Evolutionary conservation across 2,329 filamentous ascomycete genomes (phyloP).

Genomic region (Remersonia thermophila): DNA sequence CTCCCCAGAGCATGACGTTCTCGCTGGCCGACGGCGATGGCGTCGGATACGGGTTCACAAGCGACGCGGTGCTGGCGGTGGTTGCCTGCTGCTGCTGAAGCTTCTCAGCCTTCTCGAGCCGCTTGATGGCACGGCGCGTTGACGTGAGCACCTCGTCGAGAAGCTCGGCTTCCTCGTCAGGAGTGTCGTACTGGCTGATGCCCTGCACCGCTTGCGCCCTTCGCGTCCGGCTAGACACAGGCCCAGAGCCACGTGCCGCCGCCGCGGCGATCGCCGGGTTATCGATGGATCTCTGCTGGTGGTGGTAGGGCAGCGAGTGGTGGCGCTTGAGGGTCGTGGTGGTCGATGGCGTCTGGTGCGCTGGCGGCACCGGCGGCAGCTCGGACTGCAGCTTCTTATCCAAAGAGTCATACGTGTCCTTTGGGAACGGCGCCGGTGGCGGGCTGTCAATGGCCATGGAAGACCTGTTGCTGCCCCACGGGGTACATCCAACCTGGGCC

Average conservation of each 20-base stretch:
- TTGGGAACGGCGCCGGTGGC: slow-evolving; percentile 34
- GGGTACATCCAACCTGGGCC: slow-evolving; percentile 80
- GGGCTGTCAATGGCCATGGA: slow-evolving; percentile 64
- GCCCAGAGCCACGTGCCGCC: slow-evolving; percentile 36
- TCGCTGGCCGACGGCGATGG: slow-evolving; percentile 72
- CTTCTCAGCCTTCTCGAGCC: slow-evolving; percentile 46
- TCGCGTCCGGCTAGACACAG: slow-evolving; percentile 68
- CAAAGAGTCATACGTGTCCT: slow-evolving; percentile 46
- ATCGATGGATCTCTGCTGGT: slow-evolving; percentile 51
- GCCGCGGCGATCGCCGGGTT: slow-evolving; percentile 39
- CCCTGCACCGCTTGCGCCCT: slow-evolving; percentile 64
- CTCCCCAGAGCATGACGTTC: slow-evolving; percentile 62
- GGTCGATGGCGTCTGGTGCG: slow-evolving; percentile 33
- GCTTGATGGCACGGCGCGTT: slow-evolving; percentile 61
- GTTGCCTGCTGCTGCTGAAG: slow-evolving; percentile 46
- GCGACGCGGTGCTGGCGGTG: slow-evolving; percentile 49
- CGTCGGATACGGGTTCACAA: slow-evolving; percentile 52
- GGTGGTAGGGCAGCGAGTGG: slow-evolving; percentile 51
- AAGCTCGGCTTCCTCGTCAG: slow-evolving; percentile 92
- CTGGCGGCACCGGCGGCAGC: slow-evolving; percentile 38
- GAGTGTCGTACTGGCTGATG: slow-evolving; percentile 79
- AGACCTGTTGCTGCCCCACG: slow-evolving; percentile 76
- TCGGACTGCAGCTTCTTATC: slow-evolving; percentile 44
- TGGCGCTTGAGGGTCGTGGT: slow-evolving; percentile 49
- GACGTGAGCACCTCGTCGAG: slow-evolving; percentile 78